Base-by-base conservation (phyloP, 805 yeast species). In the Yarrowia bubula region DNA sequence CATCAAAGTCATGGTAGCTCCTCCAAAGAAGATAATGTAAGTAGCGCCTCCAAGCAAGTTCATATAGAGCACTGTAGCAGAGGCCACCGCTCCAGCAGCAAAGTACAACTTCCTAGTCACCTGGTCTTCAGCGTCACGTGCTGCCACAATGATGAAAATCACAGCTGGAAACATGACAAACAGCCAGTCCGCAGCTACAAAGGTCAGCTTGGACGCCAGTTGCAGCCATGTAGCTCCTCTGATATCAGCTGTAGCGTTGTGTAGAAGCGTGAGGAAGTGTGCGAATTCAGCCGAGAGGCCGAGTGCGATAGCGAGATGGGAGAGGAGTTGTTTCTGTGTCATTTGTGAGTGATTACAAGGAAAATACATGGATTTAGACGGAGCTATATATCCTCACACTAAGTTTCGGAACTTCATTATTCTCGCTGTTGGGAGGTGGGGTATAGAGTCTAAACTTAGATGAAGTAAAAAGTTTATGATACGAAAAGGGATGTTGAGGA, bases 371-470 rank as follows among this genome's bases (percentile, higher is more conserved):
- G 10, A 3, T 15, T n/a, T 6, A 1, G 6, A 5, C 14, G 51
- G 28, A 22, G 10, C 51, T 47, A 47, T 47, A 13, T 47, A 47
- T 48, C 17, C 1, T 31, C 10, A 33, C 15, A 4, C 8, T 14
- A 44, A 17, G 33, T 42, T 42, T 18, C 31, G 13, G 32, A 31
- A 10, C 22, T 28, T 14, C 39, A 48, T 48, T 48, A 48, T 48
- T 48, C 53, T 28, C 17, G 39, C 53, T 48, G 53, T 33, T 48
- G 53, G 53, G 53, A 48, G 53, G 53, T 48, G 53, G 53, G 53
- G 53, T 48, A 38, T 38, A 33, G 13, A 47, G 39, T 48, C 15
- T 48, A 48, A 48, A 33, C 37, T 33, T 11, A 10, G 13, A 4
- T 47, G 51, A 14, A n/a, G n/a, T n/a, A n/a, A n/a, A 1, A 22